phyloP scores from a whole-genome alignment of 2,329 filamentous ascomycete genomes.

The Penicillium psychrosexuale region DNA sequence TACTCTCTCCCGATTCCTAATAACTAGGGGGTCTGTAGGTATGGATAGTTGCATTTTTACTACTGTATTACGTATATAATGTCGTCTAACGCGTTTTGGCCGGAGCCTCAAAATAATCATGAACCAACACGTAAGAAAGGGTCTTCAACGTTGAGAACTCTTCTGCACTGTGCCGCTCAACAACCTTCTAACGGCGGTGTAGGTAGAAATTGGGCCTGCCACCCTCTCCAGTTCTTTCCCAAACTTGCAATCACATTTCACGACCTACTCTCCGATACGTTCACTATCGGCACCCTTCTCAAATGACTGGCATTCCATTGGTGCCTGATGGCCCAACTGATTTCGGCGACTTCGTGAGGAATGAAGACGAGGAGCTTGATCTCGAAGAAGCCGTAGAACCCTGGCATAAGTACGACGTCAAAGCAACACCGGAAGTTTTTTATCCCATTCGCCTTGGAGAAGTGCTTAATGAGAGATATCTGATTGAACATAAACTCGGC shows the following conservation, averaged over 20 bases:
- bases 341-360: conserved; percentile 14
- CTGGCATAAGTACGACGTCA: conserved; percentile 17
- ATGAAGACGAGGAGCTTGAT: conserved; percentile 17
- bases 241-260: too few relatives aligned
- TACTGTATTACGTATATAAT: neutral
- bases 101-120: too few relatives aligned
- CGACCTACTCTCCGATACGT: too few relatives aligned
- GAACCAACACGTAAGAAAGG: neutral
- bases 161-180: neutral
- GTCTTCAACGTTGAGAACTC: neutral
- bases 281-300: too few relatives aligned
- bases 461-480: conserved; percentile 22
- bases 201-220: too few relatives aligned
- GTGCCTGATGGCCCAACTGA: neutral
- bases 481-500: conserved; percentile 26
- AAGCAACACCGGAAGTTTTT: conserved; percentile 10
- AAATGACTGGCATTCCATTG: too few relatives aligned
- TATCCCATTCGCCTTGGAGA: conserved; percentile 19
- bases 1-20: neutral
- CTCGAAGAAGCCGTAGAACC: conserved; percentile 17
- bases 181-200: too few relatives aligned
- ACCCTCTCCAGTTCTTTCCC: too few relatives aligned
- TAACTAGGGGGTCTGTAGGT: too few relatives aligned
- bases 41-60: neutral
- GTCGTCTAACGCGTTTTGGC: too few relatives aligned